These are phyloP conservation scores for Tylopilus vinaceipallidus DNA, from an alignment of 768 basidiomycete species.

Conservation along the genomic window DNA sequence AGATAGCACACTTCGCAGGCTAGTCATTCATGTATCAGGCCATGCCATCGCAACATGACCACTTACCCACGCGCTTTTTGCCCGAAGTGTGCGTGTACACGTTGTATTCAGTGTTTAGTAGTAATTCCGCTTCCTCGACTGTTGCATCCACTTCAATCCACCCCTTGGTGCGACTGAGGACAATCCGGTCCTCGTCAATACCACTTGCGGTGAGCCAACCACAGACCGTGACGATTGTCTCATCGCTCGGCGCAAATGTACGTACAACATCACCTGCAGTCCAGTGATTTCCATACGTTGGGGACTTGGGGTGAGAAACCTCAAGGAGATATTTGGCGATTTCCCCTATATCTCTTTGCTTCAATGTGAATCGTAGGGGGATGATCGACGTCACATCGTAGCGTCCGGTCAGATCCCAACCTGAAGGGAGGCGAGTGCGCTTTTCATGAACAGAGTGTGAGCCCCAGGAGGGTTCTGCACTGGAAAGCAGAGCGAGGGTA, in stretches of 20 bases:
- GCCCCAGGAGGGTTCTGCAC: conserved; percentile 13
- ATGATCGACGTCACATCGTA: conserved; percentile 31
- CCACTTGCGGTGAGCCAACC: conserved; percentile 29
- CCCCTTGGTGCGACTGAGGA: conserved; percentile 15
- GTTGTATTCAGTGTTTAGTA: conserved; percentile 34
- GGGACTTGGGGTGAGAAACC: conserved; percentile 34
- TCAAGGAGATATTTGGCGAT: conserved; percentile 27
- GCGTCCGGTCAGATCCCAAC: conserved; percentile 39
- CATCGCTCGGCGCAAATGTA: conserved; percentile 27
- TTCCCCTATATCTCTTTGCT: conserved; percentile 29
- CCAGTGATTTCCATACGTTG: conserved; percentile 34
- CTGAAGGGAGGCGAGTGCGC: conserved; percentile 32
- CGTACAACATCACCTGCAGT: conserved; percentile 25
- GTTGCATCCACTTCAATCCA: conserved; percentile 30
- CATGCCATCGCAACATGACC: not conserved
- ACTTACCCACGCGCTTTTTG: conserved; percentile 25
- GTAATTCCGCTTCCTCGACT: conserved; percentile 31
- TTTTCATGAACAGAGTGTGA: conserved; percentile 39
- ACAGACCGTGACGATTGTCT: conserved; percentile 23
- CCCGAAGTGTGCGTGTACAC: conserved; percentile 30
- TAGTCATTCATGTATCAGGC: conserved; percentile 6
- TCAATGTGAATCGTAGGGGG: conserved; percentile 32
- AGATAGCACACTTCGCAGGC: conserved; percentile 34
- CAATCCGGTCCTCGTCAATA: conserved; percentile 21
- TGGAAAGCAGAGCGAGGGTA: conserved; percentile 12